Evolutionary conservation across 2,329 filamentous ascomycete genomes (phyloP).

Genomic region (Conoideocrella luteorostrata): DNA sequence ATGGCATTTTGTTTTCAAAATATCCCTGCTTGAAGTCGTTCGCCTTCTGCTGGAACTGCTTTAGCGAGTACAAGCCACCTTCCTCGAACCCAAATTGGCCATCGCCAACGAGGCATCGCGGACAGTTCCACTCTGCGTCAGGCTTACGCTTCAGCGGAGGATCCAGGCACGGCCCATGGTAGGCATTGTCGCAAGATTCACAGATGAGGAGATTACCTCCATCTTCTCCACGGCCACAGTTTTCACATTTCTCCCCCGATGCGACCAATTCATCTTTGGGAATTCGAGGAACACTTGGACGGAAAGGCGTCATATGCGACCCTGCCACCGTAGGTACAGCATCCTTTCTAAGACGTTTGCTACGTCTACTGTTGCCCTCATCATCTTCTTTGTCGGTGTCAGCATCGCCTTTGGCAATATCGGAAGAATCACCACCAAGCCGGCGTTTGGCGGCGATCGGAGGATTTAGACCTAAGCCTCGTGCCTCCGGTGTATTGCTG

Average conservation of each 20-base stretch:
- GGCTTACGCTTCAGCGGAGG: constrained; percentile 72
- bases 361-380: constrained; percentile 68
- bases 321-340: constrained; percentile 80
- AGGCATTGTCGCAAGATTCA: constrained; percentile 87
- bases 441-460: constrained; percentile 70
- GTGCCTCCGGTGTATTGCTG: constrained; percentile 59
- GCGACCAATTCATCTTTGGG: constrained; percentile 45
- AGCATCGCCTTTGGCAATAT: constrained; percentile 41
- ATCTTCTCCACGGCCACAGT: constrained; percentile 75
- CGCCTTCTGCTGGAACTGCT: constrained; percentile 93
- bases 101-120: constrained; percentile 88
- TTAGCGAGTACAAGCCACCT: constrained; percentile 88
- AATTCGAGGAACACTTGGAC: constrained; percentile 67
- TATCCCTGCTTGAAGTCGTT: constrained; percentile 92
- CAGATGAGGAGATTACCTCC: constrained; percentile 67
- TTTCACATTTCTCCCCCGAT: constrained; percentile 69
- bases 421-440: constrained; percentile 46
- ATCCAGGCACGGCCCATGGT: constrained; percentile 82
- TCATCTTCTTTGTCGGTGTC: constrained; percentile 48
- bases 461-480: constrained; percentile 46
- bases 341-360: constrained; percentile 85
- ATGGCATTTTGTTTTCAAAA: constrained; percentile 84
- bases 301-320: constrained; percentile 92
- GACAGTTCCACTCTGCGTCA: constrained; percentile 91
- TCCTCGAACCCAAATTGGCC: constrained; percentile 97